Evolutionary conservation across 2,329 filamentous ascomycete genomes (phyloP).

Genomic region (Juglanconis juglandina): DNA sequence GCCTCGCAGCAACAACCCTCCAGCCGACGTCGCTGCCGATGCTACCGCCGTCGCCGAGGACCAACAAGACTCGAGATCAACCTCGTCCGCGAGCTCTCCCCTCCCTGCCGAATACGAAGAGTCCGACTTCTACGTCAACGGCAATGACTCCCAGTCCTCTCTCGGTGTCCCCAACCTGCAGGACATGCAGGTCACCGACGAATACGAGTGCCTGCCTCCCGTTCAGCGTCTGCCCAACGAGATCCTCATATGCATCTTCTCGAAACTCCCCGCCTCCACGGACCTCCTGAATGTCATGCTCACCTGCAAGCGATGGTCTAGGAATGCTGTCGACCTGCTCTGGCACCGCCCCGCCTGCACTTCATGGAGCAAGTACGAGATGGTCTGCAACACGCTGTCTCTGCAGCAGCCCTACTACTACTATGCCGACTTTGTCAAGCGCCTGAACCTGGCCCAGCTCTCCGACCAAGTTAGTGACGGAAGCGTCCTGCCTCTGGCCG

Average conservation of each 20-base stretch:
- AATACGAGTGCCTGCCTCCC: slow-evolving; percentile 68
- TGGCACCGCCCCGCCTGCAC: slow-evolving; percentile 94
- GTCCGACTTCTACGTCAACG: slow-evolving; percentile 84
- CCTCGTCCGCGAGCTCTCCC: slow-evolving; percentile 72
- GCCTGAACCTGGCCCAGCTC: slow-evolving; percentile 82
- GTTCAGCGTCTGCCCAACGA: slow-evolving; percentile 87
- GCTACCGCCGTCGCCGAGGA: slow-evolving; percentile 30
- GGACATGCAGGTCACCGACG: slow-evolving; percentile 67
- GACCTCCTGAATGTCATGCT: slow-evolving; percentile 88
- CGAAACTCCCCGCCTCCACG: slow-evolving; percentile 69
- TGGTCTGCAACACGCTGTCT: slow-evolving; percentile 75
- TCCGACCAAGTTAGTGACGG: slow-evolving; percentile 78
- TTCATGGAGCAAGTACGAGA: slow-evolving; percentile 76
- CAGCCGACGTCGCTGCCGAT: slow-evolving; percentile 15
- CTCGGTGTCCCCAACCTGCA: slow-evolving; percentile 75
- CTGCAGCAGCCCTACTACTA: slow-evolving; percentile 75
- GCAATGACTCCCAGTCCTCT: slow-evolving; percentile 92
- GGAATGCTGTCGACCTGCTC: slow-evolving; percentile 85
- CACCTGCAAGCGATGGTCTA: slow-evolving; percentile 90
- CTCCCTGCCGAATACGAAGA: slow-evolving; percentile 79
- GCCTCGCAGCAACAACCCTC: slow-evolving; percentile 8
- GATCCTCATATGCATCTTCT: slow-evolving; percentile 89
- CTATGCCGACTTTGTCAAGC: slow-evolving; percentile 86
- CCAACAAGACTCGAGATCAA: slow-evolving; percentile 53
- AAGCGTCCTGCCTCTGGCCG: slow-evolving; percentile 74